Base-by-base conservation (phyloP, 495 filamentous ascomycete species). In the Annulohypoxylon stygium region DNA sequence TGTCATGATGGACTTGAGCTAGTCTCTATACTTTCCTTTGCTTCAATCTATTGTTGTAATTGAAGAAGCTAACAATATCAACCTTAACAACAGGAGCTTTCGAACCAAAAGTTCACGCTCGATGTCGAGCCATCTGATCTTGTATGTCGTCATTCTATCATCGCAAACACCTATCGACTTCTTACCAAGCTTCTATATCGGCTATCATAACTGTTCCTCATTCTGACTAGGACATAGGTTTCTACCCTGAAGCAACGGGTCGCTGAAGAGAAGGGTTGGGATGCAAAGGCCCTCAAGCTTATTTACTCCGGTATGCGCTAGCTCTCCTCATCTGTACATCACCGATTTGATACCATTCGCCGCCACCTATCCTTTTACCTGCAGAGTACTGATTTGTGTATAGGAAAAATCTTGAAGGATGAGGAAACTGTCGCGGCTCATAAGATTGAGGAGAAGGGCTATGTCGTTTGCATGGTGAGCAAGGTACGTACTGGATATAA, bases 361-460 rank as follows among this genome's bases (percentile, higher is more conserved):
- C 60, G 20, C 1, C 2, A 11, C 18, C 55, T 60, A n/a, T 2
- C 4, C 54, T 11, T 9, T 37, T 34, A 34, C 10, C 63, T 37
- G 11, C 39, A 41, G 45, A 45, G 33, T 75, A 55, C 59, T 78
- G 61, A 78, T 64, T 14, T 48, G 9, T 14, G 26, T 16, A 54
- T 73, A 98, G 95, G 96, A 82, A 99, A 99, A 84, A 97, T 99
- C 70, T 87, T 99, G 68, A 93, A 97, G 83, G 96, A 99, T 93
- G 93, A 91, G 69, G 95, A 97, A 76, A 95, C 95, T 14, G 91
- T 98, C 73, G 94, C 94, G 79, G 93, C 92, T 4, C 98, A 97
- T 85, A 97, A 92, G 83, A 97, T 99, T 67, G 95, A 99, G 83
- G 96, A 98, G 88, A 99, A 98, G 88, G 96, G 96, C 25, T 98